These are phyloP conservation scores for Rhizopogon salebrosus DNA, from an alignment of 768 basidiomycete species.

Conservation along the genomic window DNA sequence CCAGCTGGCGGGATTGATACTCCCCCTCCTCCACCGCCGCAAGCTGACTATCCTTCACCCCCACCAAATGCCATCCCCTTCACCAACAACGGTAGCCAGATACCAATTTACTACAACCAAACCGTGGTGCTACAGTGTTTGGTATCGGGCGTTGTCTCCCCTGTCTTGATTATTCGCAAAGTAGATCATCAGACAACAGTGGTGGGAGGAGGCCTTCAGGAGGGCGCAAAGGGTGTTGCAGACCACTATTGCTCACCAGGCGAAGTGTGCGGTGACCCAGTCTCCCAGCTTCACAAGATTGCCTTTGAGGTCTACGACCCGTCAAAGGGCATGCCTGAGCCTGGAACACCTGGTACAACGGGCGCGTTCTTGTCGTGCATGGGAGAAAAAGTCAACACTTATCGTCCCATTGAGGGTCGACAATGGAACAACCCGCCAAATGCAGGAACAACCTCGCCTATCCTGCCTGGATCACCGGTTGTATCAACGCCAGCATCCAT, in stretches of 20 bases:
- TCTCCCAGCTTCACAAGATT: conserved; percentile 94
- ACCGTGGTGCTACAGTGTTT: conserved; percentile 93
- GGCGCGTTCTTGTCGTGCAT: conserved; percentile 87
- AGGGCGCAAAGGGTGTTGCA: conserved; percentile 79
- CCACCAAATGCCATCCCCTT: conserved; percentile 88
- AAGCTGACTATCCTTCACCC: conserved; percentile 86
- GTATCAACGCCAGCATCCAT: conserved; percentile 55
- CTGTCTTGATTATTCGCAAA: conserved; percentile 89
- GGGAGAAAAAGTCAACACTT: conserved; percentile 92
- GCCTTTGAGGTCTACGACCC: conserved; percentile 87
- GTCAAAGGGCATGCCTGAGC: conserved; percentile 62
- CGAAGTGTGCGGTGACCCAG: conserved; percentile 89
- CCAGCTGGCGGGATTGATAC: conserved; percentile 73
- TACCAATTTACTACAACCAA: conserved; percentile 94
- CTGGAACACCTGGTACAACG: conserved; percentile 70
- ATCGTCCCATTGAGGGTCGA: conserved; percentile 77
- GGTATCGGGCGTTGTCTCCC: conserved; percentile 90
- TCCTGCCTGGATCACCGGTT: conserved; percentile 65
- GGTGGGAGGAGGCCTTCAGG: conserved; percentile 86
- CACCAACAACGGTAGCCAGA: conserved; percentile 77
- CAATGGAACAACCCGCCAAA: conserved; percentile 58
- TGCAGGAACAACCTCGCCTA: conserved; percentile 48
- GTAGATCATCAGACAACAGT: conserved; percentile 88
- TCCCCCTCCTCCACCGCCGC: conserved; percentile 75
- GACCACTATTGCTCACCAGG: conserved; percentile 80